phyloP scores from a whole-genome alignment of 345 rosid genomes.

The Populus simonii region DNA sequence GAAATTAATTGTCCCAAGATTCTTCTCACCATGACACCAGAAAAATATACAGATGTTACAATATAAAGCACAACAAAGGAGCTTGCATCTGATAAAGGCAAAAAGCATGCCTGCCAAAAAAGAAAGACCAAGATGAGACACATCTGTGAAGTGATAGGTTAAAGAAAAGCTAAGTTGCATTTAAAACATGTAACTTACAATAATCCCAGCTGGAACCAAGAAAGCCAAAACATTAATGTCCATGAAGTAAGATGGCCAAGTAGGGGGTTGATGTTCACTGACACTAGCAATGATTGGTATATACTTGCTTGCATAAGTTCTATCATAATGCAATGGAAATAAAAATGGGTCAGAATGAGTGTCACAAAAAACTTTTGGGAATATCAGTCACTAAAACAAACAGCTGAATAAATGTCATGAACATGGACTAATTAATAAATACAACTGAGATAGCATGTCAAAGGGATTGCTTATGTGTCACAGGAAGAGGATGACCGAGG shows the following conservation, averaged over 20 bases:
- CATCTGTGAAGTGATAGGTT: not conserved
- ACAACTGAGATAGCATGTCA: too few relatives aligned
- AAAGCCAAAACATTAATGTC: constrained; percentile 98
- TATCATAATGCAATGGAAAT: constrained; percentile 33
- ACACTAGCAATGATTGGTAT: constrained; percentile 99
- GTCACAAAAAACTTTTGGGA: not conserved
- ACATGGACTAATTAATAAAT: too few relatives aligned
- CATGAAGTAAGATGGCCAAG: constrained; percentile 99
- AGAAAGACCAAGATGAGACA: constrained; percentile 22
- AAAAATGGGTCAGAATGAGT: constrained; percentile 6
- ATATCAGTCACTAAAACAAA: not conserved
- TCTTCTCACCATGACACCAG: constrained; percentile 96
- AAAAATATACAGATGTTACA: constrained; percentile 92
- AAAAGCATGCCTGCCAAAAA: constrained; percentile 87
- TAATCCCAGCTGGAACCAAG: constrained; percentile 98
- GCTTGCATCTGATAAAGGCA: constrained; percentile 95
- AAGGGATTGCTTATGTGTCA: not conserved
- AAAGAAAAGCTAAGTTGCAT: not conserved
- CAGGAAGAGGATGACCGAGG: not conserved
- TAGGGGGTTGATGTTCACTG: constrained; percentile 99
- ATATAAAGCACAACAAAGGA: constrained; percentile 87
- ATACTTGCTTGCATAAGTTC: constrained; percentile 96
- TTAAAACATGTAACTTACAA: constrained; percentile 53
- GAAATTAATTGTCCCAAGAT: constrained; percentile 1
- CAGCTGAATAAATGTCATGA: not conserved